Evolutionary conservation across 2,329 filamentous ascomycete species (phyloP), one percentile per base, ranked within the genome.

Genomic region (Curvularia sp.): DNA sequence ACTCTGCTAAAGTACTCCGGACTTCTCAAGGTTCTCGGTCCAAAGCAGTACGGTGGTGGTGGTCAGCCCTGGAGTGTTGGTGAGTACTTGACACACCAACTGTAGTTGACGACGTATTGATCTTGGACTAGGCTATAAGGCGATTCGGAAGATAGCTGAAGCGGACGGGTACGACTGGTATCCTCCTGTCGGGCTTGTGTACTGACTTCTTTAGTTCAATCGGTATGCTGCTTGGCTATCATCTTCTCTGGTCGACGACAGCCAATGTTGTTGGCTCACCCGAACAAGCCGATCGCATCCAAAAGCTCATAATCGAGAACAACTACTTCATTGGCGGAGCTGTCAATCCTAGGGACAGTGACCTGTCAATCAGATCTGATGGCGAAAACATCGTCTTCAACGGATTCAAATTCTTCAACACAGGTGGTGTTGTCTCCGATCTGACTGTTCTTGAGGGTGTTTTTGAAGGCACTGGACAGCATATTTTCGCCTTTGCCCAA

Each of bases 331-430:
- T 89, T 13, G 86, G 87, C 7, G 87, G 85, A 24, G 74, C 88
- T 0, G 87, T 89, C 20, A 89, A 89, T 62, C 87, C 86, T 0
- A 83, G 87, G 3, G 86, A 89, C 68, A 85, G 78, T 39, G 86
- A 89, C 64, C 74, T 88, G 8, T 83, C 80, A 30, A 86, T 88
- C 60, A 85, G 79, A 0, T 73, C 79, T 1, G 79, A 85, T 0
- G 85, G 83, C 1, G 83, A 86, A 4, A 75, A 82, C 2, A 71
- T 89, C 13, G 70, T 87, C 2, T 89, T 88, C 72, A 84, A 85
- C 57, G 86, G 87, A 1, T 82, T 80, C 73, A 90, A 90, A 72
- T 80, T 84, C 74, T 89, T 89, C 79, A 89, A 87, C 68, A 90
- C 87, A 0, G 88, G 88, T 0, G 87, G 87, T 26, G 86, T 88